Base-by-base conservation (phyloP, 2,329 filamentous ascomycete genomes). In the Verticillium nonalfalfae region DNA sequence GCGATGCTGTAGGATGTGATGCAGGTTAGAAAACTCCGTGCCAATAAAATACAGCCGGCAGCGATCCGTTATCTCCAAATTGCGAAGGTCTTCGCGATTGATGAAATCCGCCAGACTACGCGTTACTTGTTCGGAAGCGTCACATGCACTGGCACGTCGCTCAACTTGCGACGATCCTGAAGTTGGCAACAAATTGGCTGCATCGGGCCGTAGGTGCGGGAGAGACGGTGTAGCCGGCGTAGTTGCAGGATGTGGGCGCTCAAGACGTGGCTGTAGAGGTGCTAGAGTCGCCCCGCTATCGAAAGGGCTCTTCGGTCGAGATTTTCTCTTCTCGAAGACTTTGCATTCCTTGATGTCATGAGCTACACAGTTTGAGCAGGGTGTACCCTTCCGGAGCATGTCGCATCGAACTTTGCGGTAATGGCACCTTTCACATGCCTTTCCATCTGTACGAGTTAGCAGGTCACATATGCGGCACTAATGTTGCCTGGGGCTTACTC, bases 11-110 rank as follows among this genome's bases (percentile, higher is more conserved):
- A 84, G 77, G 52, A 84, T 71, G 64, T 83, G 83, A 60, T 81
- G 81, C 65, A 84, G 75, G 62, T 84, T 85, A 38, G 82, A 85
- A 62, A 82, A 76, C 64, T 83, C 81, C 60, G 81, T 80, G 7
- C 82, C 82, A 55, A 85, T 81, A 65, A 82, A 85, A 61, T 80
- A 81, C 11, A 81, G 77, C 31, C 81, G 77, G 15, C 80, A 78
- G 3, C 75, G 73, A 59, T 74, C 72, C 39, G 77, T 73, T n/a
- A 84, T 82, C 60, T 81, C 78, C 18, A 77, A 71, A 26, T 74
- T 70, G 36, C 75, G 74, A 31, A 76, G 71, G 21, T 79, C 76
- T 57, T 81, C 78, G 54, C 78, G 75, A 61, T 82, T 79, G 59
- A 83, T 78, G 57, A 83, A 75, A 63, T 82, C 80, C 58, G 79